phyloP scores from a whole-genome alignment of 1,139 yeast genomes.

The Debaryomyces fabryi region DNA sequence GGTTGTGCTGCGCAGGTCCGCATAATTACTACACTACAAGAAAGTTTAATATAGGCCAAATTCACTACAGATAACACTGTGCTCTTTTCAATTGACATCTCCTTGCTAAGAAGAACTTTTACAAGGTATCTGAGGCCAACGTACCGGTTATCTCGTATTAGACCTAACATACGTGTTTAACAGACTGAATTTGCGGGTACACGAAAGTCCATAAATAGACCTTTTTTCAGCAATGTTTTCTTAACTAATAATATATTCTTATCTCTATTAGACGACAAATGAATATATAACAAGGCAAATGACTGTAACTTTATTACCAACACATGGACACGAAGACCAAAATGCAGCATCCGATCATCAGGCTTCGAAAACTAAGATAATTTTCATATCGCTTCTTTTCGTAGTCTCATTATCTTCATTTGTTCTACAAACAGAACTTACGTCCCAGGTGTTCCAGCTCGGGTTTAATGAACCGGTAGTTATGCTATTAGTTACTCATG shows the following conservation, averaged over 20 bases:
- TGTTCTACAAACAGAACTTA: conserved; percentile 79
- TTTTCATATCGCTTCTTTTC: conserved; percentile 60
- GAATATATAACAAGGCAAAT: conserved; percentile 10
- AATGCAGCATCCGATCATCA: conserved; percentile 11
- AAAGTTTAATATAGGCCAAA: background rate
- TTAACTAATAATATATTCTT: background rate
- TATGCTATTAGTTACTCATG: conserved; percentile 71
- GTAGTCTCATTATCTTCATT: conserved; percentile 63
- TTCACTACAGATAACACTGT: background rate
- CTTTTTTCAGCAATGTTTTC: background rate
- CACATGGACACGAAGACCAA: conserved; percentile 12
- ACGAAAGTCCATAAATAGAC: conserved; percentile 3
- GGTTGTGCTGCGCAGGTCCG: background rate
- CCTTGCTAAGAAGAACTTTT: background rate
- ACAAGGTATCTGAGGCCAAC: background rate
- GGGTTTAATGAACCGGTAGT: conserved; percentile 73
- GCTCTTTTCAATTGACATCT: too few relatives aligned
- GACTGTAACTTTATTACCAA: conserved; percentile 19
- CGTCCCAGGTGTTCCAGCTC: conserved; percentile 65
- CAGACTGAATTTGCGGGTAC: conserved; percentile 5
- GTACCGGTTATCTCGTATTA: background rate
- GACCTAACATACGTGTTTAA: background rate
- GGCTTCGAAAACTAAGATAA: conserved; percentile 42
- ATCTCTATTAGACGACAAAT: conserved; percentile 1
- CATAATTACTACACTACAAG: background rate